Percentiles rank a stretch among this genome's conserved stretches.
These are phyloP conservation scores for Pelargonium nanum DNA, from an alignment of 345 rosid genomes.

Conservation along the genomic window DNA sequence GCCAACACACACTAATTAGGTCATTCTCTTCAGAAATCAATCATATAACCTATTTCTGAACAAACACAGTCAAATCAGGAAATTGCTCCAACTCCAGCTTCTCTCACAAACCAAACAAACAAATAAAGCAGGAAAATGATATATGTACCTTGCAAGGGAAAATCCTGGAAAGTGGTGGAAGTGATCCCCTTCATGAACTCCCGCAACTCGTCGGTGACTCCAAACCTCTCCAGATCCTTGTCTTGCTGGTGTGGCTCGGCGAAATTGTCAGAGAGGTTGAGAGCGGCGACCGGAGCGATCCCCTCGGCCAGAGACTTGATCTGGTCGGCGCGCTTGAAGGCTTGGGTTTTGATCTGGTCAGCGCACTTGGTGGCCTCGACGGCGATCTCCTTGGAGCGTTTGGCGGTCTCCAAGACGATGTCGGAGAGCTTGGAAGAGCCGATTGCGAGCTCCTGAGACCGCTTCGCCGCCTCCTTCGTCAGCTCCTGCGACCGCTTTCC, in stretches of 20 bases:
- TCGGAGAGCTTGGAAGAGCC: slow-evolving; percentile 51
- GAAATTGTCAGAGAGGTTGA: slow-evolving; percentile 9
- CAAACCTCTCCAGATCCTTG: slow-evolving; percentile 33
- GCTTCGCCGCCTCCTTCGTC: slow-evolving; percentile 29
- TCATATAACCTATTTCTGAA: no score
- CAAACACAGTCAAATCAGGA: no score
- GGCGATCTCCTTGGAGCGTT: slow-evolving; percentile 34
- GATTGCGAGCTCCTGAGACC: slow-evolving; percentile 30
- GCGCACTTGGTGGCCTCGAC: slow-evolving; percentile 30
- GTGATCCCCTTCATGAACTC: slow-evolving; percentile 47
- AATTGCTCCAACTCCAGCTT: no score
- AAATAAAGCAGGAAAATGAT: no score
- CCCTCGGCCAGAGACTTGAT: slow-evolving; percentile 69
- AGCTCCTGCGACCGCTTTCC: slow-evolving; percentile 44
- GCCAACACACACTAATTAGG: no score
- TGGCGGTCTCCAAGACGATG: slow-evolving; percentile 50
- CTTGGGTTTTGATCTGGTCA: slow-evolving; percentile 50
- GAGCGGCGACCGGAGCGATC: slow-evolving; percentile 34
- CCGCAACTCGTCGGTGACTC: slow-evolving; percentile 43
- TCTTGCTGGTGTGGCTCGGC: slow-evolving; percentile 1
- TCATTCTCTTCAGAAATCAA: no score
- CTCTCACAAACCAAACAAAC: background rate
- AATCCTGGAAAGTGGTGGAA: slow-evolving; percentile 41
- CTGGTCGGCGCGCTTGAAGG: slow-evolving; percentile 86
- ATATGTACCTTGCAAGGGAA: slow-evolving; percentile 39